phyloP scores from a whole-genome alignment of 176 grass and related monocot genomes.

The Ensete ventricosum region DNA sequence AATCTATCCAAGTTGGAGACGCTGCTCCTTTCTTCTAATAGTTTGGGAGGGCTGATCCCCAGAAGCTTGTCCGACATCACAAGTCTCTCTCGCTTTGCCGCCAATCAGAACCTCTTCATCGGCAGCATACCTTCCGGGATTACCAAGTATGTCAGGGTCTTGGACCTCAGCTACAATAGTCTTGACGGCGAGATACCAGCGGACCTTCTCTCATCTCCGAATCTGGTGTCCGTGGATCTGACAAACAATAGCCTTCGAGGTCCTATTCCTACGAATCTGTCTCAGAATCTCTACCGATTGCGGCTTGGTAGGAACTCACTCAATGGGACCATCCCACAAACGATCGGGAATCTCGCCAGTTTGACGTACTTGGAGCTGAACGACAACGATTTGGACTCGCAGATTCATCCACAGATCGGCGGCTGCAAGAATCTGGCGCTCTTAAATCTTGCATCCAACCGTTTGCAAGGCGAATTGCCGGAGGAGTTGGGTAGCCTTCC shows the following conservation, averaged over 20 bases:
- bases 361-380: constrained; percentile 62
- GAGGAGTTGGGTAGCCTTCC: constrained; percentile 22
- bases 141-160: constrained; percentile 26
- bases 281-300: constrained; percentile 27
- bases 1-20: constrained; percentile 31
- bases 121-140: constrained; percentile 14
- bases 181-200: constrained; percentile 27
- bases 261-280: constrained; percentile 13
- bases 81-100: constrained; percentile 34
- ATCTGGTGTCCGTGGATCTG: constrained; percentile 48
- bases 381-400: constrained; percentile 21
- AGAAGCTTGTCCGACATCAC: neutral
- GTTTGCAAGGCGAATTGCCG: constrained; percentile 26
- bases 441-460: constrained; percentile 60
- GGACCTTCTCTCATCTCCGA: constrained; percentile 17
- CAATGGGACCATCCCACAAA: constrained; percentile 23
- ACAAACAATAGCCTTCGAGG: constrained; percentile 14
- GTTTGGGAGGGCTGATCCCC: constrained; percentile 23
- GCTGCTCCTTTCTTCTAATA: constrained; percentile 47
- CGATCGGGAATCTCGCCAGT: neutral
- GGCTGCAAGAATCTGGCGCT: constrained; percentile 33
- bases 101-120: constrained; percentile 45
- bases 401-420: constrained; percentile 28
- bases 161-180: constrained; percentile 65
- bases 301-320: constrained; percentile 34